Evolutionary conservation across 345 rosid species (phyloP).

Genomic region (Pseudoturritis turrita): DNA sequence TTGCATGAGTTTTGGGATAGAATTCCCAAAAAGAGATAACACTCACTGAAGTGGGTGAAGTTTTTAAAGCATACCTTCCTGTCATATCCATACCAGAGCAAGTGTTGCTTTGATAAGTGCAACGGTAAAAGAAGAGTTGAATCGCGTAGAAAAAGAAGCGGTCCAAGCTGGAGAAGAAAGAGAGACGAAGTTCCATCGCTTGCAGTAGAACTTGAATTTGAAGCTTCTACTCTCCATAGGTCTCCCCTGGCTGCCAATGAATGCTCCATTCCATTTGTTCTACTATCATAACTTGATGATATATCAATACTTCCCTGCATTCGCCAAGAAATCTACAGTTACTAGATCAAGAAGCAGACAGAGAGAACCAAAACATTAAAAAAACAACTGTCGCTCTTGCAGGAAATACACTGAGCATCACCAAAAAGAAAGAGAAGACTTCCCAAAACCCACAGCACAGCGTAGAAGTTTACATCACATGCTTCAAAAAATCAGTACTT

Average conservation of each 20-base stretch:
- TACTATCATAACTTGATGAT: slow-evolving; percentile 74
- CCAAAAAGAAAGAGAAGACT: neutral
- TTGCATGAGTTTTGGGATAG: neutral
- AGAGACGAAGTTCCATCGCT: slow-evolving; percentile 71
- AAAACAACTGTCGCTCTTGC: neutral
- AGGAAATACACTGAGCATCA: neutral
- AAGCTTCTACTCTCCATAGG: slow-evolving; percentile 91
- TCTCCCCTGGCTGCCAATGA: slow-evolving; percentile 90
- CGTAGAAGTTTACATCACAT: neutral
- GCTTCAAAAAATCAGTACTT: neutral
- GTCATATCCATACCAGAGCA: slow-evolving; percentile 98
- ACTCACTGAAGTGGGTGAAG: neutral
- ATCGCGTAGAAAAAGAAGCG: slow-evolving; percentile 81
- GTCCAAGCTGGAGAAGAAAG: slow-evolving; percentile 94
- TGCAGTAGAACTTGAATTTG: slow-evolving; percentile 59
- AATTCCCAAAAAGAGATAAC: neutral
- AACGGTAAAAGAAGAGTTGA: slow-evolving; percentile 85
- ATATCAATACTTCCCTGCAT: slow-evolving; percentile 71
- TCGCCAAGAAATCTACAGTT: slow-evolving; percentile 29
- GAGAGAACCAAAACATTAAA: neutral
- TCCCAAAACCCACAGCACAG: neutral
- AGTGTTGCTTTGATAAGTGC: slow-evolving; percentile 90
- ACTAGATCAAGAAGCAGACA: neutral
- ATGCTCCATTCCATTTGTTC: slow-evolving; percentile 65
- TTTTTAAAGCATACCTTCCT: slow-evolving; percentile 65